phyloP scores from a whole-genome alignment of 1,284 basidiomycete species.

The Porodaedalea pini region DNA sequence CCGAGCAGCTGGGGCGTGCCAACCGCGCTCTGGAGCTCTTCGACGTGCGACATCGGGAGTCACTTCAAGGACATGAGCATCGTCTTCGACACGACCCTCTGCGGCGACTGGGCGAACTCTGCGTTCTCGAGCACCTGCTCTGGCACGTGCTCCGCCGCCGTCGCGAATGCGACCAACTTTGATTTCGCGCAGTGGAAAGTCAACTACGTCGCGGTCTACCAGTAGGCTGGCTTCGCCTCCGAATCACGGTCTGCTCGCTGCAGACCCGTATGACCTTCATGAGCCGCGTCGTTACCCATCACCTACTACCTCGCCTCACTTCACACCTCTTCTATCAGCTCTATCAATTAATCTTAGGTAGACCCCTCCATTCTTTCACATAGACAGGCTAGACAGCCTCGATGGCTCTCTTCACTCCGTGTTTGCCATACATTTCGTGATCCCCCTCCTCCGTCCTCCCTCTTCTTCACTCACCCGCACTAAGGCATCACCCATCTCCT shows the following conservation, averaged over 20 bases:
- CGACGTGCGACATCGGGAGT: conserved; percentile 57
- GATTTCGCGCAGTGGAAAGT: conserved; percentile 53
- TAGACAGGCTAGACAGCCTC: neutral
- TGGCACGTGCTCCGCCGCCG: conserved; percentile 62
- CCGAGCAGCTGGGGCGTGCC: conserved; percentile 69
- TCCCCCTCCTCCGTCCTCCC: neutral
- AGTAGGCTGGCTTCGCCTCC: conserved; percentile 27
- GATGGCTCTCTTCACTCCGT: neutral
- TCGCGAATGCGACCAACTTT: conserved; percentile 65
- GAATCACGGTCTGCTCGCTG: neutral
- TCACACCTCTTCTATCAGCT: neutral
- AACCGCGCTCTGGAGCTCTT: conserved; percentile 58
- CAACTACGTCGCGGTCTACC: conserved; percentile 39
- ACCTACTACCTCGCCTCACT: neutral
- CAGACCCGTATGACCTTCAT: neutral
- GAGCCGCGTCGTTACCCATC: neutral
- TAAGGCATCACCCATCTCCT: neutral
- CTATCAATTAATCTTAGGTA: neutral
- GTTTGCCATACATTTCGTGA: neutral
- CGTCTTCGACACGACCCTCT: conserved; percentile 66
- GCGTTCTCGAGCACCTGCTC: conserved; percentile 43
- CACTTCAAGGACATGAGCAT: conserved; percentile 70
- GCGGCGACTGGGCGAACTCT: conserved; percentile 65
- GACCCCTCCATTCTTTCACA: neutral
- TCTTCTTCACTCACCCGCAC: too few species aligned